Evolutionary conservation across 164 flowering plant species (phyloP), one percentile per base, ranked within the genome.

Genomic region (Umbellularia californica): DNA sequence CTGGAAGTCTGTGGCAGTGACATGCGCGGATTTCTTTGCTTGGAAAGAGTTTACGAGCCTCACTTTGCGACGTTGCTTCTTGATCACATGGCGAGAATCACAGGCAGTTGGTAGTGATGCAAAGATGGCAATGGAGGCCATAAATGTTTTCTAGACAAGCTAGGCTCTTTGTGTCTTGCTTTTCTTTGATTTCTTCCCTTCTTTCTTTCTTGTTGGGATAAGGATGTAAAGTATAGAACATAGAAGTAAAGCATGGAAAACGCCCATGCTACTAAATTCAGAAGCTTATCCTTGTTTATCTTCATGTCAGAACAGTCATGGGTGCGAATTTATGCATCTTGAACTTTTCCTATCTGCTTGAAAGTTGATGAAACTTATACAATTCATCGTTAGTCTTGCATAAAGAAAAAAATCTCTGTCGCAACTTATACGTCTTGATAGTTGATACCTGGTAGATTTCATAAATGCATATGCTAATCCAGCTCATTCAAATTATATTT

Each of bases 111-210:
- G 85, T 70, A 81, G 23, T 3, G 83, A 85, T n/a, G 87, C 84
- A 79, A 82, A 75, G 63, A 86, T 79, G 79, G 86, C 76, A 68
- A 83, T 72, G 72, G 89, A 82, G 74, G 87, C 87, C 90, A 85
- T 87, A 30, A 75, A 41, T 76, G 75, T 50, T 17, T 27, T 15
- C 17, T 12, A 20, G 69, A 25, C 28, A 22, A n/a, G 17, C 28
- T 28, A 15, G 15, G 17, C 20, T 30, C 35, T 28, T 3, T 28
- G 47, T 30, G 33, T 67, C 50, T 15, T 19, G 47, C 47, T 41
- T 41, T 41, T 4, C 47, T 41, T 41, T 41, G 47, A 41, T 41
- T 41, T 41, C 47, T 41, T 41, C 47, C 10, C 10, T 6, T 17
- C 47, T 4, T 67, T 67, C n/a, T 28, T 67, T 28, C 47, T 67